These are phyloP conservation scores for Papiliotrema terrestris DNA, from an alignment of 1,284 basidiomycete species.

Conservation along the genomic window DNA sequence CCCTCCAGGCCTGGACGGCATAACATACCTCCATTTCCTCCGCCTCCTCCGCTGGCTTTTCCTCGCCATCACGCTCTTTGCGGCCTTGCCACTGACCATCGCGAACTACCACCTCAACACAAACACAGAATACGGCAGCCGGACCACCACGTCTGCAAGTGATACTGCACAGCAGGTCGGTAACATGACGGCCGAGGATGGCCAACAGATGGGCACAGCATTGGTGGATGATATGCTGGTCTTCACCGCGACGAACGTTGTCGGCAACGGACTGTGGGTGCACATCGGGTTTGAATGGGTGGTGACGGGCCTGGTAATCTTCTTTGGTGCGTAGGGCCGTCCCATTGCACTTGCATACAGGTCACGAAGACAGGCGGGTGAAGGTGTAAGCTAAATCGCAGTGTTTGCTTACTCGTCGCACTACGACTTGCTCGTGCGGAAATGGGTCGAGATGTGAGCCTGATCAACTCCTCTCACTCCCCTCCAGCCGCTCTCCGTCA, in stretches of 20 bases:
- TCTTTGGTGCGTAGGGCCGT: slow-evolving; percentile 26
- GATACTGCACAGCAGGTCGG: neutral
- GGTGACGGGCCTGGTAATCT: slow-evolving; percentile 22
- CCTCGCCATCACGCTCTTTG: slow-evolving; percentile 20
- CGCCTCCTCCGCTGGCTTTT: slow-evolving; percentile 73
- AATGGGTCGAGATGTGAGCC: slow-evolving; percentile 5
- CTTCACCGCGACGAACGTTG: slow-evolving; percentile 33
- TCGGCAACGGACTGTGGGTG: slow-evolving; percentile 27
- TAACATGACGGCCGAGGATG: neutral
- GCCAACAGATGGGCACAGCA: slow-evolving; percentile 6
- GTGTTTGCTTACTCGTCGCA: neutral
- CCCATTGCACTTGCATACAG: neutral
- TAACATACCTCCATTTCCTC: slow-evolving; percentile 83
- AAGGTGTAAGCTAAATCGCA: neutral
- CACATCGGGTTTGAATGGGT: slow-evolving; percentile 32
- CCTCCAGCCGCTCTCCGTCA: neutral
- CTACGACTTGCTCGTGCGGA: neutral
- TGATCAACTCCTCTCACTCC: neutral
- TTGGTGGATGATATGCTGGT: slow-evolving; percentile 25
- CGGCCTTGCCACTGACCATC: slow-evolving; percentile 19
- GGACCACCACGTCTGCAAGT: neutral
- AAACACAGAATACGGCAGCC: slow-evolving; percentile 13
- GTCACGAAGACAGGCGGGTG: neutral
- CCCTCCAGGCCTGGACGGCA: slow-evolving; percentile 68
- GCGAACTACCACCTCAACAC: slow-evolving; percentile 37